Base-by-base conservation (phyloP, 2,329 filamentous ascomycete species). In the Xylariomycetidae sp. region DNA sequence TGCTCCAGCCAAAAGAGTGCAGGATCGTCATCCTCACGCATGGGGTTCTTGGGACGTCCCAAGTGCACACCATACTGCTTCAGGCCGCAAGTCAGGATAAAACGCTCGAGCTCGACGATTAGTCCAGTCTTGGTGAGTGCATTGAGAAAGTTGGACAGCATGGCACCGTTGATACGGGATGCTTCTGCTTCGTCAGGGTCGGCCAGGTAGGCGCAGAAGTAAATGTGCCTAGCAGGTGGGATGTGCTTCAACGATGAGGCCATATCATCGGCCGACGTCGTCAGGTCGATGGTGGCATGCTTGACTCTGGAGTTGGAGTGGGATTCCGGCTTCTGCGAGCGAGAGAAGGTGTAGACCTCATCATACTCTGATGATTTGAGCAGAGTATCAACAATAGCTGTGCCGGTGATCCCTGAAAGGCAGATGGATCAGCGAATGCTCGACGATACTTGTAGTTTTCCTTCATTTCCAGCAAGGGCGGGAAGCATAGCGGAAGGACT, bases 41-140 rank as follows among this genome's bases (percentile, higher is more conserved):
- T 61, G 1, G 68, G 69, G 39, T 62, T 60, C 38, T 70, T 71
- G 10, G 56, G 49, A 8, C 53, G 55, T 7, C 69, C 67, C 2
- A 72, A 57, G 39, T 74, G 70, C 3, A 73, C 65, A 16, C 68
- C 67, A 43, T 73, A 74, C 33, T 75, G 68, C 44, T 74, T 74
- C 22, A 58, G 50, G 1, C 69, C 69, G 1, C 60, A 65, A 5
- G 68, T 64, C 8, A 74, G 55, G 15, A 72, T 48, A 35, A 74
- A 57, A n/a, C 64, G 59, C 42, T 70, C 67, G 28, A 73, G 43
- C 10, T 57, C 52, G 28, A 56, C 55, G 22, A 56, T 50, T 4
- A 60, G 60, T 0, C 62, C 63, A 2, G 59, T 65, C 10, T 60
- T 56, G 2, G 60, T 66, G 7, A 74, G 54, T 0, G 67, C 66